These are phyloP conservation scores for Cutaneotrichosporon cavernicola DNA, from an alignment of 1,284 basidiomycete species.

Conservation along the genomic window DNA sequence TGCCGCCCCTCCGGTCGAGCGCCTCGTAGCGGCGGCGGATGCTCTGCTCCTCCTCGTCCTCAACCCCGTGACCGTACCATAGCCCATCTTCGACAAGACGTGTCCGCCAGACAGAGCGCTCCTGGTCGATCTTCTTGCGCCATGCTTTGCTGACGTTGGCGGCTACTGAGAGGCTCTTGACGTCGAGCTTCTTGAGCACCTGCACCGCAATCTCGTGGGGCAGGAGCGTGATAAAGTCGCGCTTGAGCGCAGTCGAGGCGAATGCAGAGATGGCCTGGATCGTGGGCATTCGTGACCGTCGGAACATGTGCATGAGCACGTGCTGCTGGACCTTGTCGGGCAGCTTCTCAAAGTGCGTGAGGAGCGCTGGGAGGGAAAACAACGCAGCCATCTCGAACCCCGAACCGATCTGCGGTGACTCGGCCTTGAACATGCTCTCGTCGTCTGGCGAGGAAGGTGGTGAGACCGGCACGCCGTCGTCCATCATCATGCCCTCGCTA, in stretches of 20 bases:
- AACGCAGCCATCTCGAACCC: slow-evolving; percentile 48
- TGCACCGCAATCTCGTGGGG: slow-evolving; percentile 51
- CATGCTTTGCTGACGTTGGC: slow-evolving; percentile 45
- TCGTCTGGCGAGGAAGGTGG: slow-evolving; percentile 42
- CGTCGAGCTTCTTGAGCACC: slow-evolving; percentile 45
- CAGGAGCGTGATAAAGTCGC: slow-evolving; percentile 48
- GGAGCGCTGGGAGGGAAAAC: slow-evolving; percentile 46
- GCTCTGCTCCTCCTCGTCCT: slow-evolving; percentile 47
- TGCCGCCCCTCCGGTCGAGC: slow-evolving; percentile 30
- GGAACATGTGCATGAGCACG: slow-evolving; percentile 51
- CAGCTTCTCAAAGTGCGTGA: slow-evolving; percentile 46
- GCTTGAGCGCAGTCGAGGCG: slow-evolving; percentile 44
- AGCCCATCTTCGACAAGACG: slow-evolving; percentile 44
- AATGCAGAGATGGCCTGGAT: slow-evolving; percentile 49
- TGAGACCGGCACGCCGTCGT: slow-evolving; percentile 22
- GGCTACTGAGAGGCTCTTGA: slow-evolving; percentile 36
- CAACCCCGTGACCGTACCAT: slow-evolving; percentile 46
- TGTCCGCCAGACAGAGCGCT: slow-evolving; percentile 46
- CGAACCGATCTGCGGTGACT: slow-evolving; percentile 31
- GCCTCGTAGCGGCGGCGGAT: slow-evolving; percentile 40
- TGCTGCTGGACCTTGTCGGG: slow-evolving; percentile 53
- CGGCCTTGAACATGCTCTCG: slow-evolving; percentile 17
- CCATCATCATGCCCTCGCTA: slow-evolving; percentile 15
- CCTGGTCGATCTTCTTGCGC: slow-evolving; percentile 47
- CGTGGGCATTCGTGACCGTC: slow-evolving; percentile 49